Conservation (phyloP, 1,139 yeast genomes). For the Yamadazyma diospyri region DNA sequence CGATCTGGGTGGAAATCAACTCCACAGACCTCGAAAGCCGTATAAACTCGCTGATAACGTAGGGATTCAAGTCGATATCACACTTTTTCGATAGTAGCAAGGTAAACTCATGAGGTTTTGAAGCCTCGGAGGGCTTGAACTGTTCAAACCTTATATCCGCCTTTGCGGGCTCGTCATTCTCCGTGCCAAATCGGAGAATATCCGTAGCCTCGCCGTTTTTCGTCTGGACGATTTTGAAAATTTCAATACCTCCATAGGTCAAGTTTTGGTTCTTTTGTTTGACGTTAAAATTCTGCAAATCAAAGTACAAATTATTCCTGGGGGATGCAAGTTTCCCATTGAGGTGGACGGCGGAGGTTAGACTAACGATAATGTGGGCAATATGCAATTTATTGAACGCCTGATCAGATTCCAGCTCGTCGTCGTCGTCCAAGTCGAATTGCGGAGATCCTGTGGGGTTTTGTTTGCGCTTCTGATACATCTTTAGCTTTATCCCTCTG, state of each 20-base stretch:
- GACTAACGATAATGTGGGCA: conserved; percentile 31
- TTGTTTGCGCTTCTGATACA: conserved; percentile 28
- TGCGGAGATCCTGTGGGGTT: conserved; percentile 21
- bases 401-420: conserved; percentile 8
- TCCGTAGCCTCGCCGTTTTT: conserved; percentile 15
- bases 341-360: conserved; percentile 41
- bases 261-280: conserved; percentile 41
- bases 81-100: conserved; percentile 45
- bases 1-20: background rate
- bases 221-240: conserved; percentile 21
- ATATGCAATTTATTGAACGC: conserved; percentile 34
- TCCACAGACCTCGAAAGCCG: conserved; percentile 12
- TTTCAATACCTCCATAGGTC: conserved; percentile 47
- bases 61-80: conserved; percentile 26
- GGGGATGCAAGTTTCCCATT: conserved; percentile 38
- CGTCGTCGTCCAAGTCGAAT: conserved; percentile 16
- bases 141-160: conserved; percentile 55
- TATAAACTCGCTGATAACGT: conserved; percentile 7
- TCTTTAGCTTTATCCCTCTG: conserved; percentile 28
- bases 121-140: conserved; percentile 23
- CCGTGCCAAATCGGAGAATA: conserved; percentile 23
- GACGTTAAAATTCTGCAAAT: conserved; percentile 29
- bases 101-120: conserved; percentile 32
- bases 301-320: conserved; percentile 24
- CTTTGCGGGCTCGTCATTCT: conserved; percentile 17